Percentiles rank a stretch among this genome's conserved stretches.
Evolutionary conservation across 148 eudicot species (phyloP).

Genomic region (Hydrangea macrophylla): DNA sequence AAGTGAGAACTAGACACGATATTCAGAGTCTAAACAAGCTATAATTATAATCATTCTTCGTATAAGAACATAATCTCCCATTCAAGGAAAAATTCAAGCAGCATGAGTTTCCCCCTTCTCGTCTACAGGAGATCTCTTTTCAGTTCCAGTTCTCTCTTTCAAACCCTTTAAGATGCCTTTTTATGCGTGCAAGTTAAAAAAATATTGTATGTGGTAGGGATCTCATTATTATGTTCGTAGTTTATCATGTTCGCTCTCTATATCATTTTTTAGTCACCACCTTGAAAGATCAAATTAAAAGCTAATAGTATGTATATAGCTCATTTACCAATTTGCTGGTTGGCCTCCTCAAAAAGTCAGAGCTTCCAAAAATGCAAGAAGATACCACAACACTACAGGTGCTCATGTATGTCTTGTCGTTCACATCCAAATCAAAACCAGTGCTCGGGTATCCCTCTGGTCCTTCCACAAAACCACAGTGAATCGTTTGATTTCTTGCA

Average conservation of each 20-base stretch:
- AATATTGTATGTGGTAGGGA: background rate
- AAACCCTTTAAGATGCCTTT: background rate
- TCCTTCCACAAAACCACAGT: constrained; percentile 91
- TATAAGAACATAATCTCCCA: background rate
- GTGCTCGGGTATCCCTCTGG: constrained; percentile 55
- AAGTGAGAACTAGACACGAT: background rate
- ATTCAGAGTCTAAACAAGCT: constrained; percentile 2
- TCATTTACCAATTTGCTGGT: constrained; percentile 71
- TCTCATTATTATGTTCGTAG: background rate
- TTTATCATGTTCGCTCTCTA: background rate
- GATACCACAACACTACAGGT: constrained; percentile 76
- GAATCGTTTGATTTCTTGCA: constrained; percentile 70
- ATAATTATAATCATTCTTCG: background rate
- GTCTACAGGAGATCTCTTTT: constrained; percentile 3
- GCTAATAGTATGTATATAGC: background rate
- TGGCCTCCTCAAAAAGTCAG: constrained; percentile 91
- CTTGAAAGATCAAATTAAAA: background rate
- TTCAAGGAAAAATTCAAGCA: background rate
- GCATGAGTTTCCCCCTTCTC: background rate
- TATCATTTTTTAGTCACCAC: background rate
- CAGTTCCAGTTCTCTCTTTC: background rate
- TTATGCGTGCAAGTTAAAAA: background rate
- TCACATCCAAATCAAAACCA: constrained; percentile 75
- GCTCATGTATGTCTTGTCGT: constrained; percentile 65
- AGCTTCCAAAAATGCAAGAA: constrained; percentile 96